Evolutionary conservation across 2,329 filamentous ascomycete species (phyloP).

Genomic region (Colletotrichum sp.): DNA sequence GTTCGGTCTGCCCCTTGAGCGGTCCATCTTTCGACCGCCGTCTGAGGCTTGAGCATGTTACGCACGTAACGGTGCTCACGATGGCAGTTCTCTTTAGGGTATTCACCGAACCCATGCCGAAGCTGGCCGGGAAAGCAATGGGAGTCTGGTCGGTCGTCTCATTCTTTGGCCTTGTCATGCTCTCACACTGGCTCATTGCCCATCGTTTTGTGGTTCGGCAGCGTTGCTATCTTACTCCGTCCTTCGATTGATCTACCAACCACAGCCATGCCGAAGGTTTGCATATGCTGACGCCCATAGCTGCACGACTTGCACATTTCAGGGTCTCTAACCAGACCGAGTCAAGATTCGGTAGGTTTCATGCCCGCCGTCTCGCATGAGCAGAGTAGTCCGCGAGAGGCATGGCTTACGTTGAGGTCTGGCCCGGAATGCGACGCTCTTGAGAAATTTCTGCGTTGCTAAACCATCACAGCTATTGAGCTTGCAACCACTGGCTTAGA

Average conservation of each 20-base stretch:
- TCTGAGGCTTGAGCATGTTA: not conserved
- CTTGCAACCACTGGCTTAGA: not conserved
- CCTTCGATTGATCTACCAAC: not conserved
- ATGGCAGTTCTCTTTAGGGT: not conserved
- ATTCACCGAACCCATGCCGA: constrained; percentile 2
- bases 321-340: not conserved
- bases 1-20: not conserved
- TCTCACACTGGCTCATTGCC: not conserved
- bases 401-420: not conserved
- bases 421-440: not conserved
- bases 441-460: not conserved
- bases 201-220: not conserved
- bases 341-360: not conserved
- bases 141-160: not conserved
- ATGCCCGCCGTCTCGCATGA: not conserved
- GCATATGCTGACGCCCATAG: not conserved
- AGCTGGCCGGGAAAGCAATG: not conserved
- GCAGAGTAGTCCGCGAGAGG: not conserved
- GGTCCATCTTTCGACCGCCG: constrained; percentile 3
- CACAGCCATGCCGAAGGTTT: not conserved
- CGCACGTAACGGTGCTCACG: not conserved
- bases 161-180: not conserved
- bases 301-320: not conserved
- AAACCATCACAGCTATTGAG: not conserved
- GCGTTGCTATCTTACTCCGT: not conserved